Percentiles rank a stretch among this genome's conserved stretches.
Conservation (phyloP, 306 rosid species). For the Biancaea sappan region DNA sequence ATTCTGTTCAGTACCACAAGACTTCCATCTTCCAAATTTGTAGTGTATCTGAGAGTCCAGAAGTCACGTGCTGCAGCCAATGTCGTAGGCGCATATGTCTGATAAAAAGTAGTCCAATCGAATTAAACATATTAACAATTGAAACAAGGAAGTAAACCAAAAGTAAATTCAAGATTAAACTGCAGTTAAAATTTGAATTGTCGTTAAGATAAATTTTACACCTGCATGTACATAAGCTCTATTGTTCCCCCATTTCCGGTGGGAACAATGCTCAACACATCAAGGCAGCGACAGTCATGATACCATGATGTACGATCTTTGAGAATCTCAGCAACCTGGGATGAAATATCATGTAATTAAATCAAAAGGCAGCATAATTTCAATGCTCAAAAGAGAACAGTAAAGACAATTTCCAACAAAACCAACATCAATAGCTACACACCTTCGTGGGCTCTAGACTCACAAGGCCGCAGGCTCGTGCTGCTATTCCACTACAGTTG, state of each 20-base stretch:
- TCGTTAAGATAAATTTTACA: not conserved
- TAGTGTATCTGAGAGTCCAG: constrained; percentile 89
- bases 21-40: constrained; percentile 94
- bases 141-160: not conserved
- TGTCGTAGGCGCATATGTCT: constrained; percentile 97
- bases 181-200: not conserved
- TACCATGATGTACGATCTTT: constrained; percentile 94
- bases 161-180: not conserved
- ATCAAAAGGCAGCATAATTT: not conserved
- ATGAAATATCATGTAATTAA: not conserved
- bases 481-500: constrained; percentile 93
- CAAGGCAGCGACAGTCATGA: constrained; percentile 88
- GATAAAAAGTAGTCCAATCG: constrained; percentile 2
- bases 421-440: not conserved
- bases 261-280: constrained; percentile 79
- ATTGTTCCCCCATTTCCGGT: constrained; percentile 87
- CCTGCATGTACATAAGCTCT: constrained; percentile 98
- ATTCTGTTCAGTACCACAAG: constrained; percentile 70
- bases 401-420: not conserved
- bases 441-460: constrained; percentile 98
- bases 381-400: not conserved
- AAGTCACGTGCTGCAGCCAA: constrained; percentile 97
- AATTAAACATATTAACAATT: not conserved
- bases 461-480: constrained; percentile 99
- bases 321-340: constrained; percentile 88